These are phyloP conservation scores for Herpetomonas tarakana DNA, from an alignment of 208 protist species.

Conservation along the genomic window DNA sequence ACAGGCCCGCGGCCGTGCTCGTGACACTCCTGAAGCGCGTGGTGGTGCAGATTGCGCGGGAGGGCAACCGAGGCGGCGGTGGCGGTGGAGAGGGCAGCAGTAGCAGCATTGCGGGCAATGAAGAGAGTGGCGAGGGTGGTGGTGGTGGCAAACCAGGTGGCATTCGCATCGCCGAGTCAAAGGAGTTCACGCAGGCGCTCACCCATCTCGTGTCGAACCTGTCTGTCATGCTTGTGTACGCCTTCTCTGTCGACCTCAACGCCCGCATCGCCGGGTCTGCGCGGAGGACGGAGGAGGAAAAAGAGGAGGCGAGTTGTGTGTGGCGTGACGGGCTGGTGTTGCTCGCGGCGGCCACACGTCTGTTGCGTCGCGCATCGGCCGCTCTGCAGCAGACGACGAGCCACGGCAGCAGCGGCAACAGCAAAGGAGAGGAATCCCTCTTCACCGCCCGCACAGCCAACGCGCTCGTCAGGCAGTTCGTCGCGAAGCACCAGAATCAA, in stretches of 20 bases:
- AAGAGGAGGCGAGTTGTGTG: too few species aligned
- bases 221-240: neutral
- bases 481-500: constrained; percentile 44
- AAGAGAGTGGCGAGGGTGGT: neutral
- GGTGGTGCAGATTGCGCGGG: neutral
- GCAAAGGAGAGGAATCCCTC: neutral
- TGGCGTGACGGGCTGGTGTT: constrained; percentile 33
- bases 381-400: constrained; percentile 11
- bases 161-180: neutral
- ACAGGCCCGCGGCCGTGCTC: neutral
- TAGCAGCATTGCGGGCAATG: neutral
- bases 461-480: constrained; percentile 37
- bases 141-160: neutral
- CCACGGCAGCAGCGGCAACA: constrained; percentile 1
- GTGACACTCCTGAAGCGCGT: constrained; percentile 7
- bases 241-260: neutral
- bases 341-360: constrained; percentile 25
- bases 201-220: neutral
- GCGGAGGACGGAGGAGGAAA: too few species aligned
- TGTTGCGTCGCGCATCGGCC: constrained; percentile 40
- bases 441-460: constrained; percentile 30
- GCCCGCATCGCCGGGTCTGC: too few species aligned
- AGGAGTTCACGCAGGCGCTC: constrained; percentile 4
- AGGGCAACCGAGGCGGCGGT: neutral
- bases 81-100: neutral